Conservation (phyloP, 495 filamentous ascomycete species). For the Xeromyces bisporus region DNA sequence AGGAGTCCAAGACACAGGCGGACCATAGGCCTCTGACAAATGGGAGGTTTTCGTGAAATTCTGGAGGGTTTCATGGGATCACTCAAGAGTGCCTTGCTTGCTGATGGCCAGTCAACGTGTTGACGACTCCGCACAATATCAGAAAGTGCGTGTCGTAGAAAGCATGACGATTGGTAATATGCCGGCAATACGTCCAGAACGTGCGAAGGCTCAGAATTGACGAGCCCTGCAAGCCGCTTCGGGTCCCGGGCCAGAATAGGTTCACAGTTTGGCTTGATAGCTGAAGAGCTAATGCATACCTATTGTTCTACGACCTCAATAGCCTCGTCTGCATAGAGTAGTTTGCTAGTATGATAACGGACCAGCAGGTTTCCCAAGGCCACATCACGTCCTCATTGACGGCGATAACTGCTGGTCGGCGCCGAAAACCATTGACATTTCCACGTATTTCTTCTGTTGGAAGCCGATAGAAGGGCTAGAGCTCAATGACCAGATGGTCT, state of each 20-base stretch:
- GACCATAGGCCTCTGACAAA: slow-evolving; percentile 5
- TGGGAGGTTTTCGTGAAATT: slow-evolving; percentile 1
- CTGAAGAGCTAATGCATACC: too few relatives aligned
- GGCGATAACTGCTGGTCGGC: slow-evolving; percentile 3
- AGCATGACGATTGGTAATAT: too few relatives aligned
- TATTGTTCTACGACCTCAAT: slow-evolving; percentile 5
- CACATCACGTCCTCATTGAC: too few relatives aligned
- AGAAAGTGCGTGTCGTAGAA: too few relatives aligned
- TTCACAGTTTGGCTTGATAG: slow-evolving; percentile 6
- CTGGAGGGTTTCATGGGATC: slow-evolving; percentile 5
- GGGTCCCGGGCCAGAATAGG: slow-evolving; percentile 3
- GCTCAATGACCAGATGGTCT: too few relatives aligned
- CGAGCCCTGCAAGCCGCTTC: slow-evolving; percentile 7
- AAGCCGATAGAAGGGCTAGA: slow-evolving; percentile 1
- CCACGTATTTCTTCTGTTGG: slow-evolving; percentile 1
- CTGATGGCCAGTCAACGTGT: slow-evolving; percentile 5
- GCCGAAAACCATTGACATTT: slow-evolving; percentile 1
- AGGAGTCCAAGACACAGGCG: slow-evolving; percentile 5
- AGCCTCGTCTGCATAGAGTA: not conserved
- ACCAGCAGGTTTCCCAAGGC: not conserved
- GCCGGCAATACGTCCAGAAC: slow-evolving; percentile 4
- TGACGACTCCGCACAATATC: slow-evolving; percentile 3
- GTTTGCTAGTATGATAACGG: too few relatives aligned
- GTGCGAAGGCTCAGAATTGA: slow-evolving; percentile 4
- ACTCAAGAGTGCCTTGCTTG: slow-evolving; percentile 3